Base-by-base conservation (phyloP, 495 filamentous ascomycete genomes). In the Pyrenula aspistea region DNA sequence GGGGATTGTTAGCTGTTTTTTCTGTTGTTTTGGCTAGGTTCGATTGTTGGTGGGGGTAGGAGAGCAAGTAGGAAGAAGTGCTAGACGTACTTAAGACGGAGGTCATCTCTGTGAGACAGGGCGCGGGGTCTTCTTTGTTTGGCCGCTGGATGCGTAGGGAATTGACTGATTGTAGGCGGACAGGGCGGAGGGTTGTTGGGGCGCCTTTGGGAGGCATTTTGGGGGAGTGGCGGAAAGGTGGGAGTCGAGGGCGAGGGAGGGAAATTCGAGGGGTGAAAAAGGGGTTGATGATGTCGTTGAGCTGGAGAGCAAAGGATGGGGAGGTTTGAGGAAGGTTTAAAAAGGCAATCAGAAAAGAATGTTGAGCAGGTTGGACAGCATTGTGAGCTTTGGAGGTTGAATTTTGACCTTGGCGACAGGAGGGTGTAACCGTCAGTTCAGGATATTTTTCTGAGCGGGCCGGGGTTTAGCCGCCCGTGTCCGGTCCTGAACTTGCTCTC, bases 161-260 rank as follows among this genome's bases (percentile, higher is more conserved):
- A 57, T 82, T 82, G 55, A 98, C 82, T 21, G 93, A 92, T 62
- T 94, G 91, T 25, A 98, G 82, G 55, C 88, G 89, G 58, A 91
- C 86, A 20, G 85, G 83, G 61, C 73, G 74, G 58, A 79, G 69
- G 53, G 71, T 70, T 60, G 75, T 77, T 25, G 70, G 65, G 42
- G 66, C 62, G 57, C 66, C 67, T 62, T 80, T 82, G 51, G 75
- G 66, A 56, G 79, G 75, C 79, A 81, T 82, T 42, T 50, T 66
- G 8, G 19, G 19, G 50, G 50, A 21, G n/a, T 52, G n/a, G 19
- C 20, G 8, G n/a, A 19, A 21, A 52, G 50, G 50, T 24, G 50
- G 50, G 19, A 19, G n/a, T 8, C 20, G 8, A 19, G 50, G 50
- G 50, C 8, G 4, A 10, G 50, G 50, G 50, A 52, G n/a, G n/a